Base-by-base conservation (phyloP, 257 asterid genomes). In the Prunella vulgaris region DNA sequence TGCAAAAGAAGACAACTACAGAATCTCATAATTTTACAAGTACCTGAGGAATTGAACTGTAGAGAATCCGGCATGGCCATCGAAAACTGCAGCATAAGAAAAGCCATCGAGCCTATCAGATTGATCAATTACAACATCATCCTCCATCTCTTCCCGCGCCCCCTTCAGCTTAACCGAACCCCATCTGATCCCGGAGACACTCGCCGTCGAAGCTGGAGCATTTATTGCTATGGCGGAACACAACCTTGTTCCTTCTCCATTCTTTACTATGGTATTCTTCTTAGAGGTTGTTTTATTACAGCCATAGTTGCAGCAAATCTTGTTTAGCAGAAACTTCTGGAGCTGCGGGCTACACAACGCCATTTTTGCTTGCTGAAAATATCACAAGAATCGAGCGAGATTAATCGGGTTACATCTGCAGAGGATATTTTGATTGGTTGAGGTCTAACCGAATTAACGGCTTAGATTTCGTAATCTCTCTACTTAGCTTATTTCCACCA, bases 91-190 rank as follows among this genome's bases (percentile, higher is more conserved):
- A 25, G 98, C 97, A 68, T 54, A 93, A 75, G 87, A 79, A 67
- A 90, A 90, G 1, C 97, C 94, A 49, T 71, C 80, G 37, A 84
- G 86, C 66, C 77, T 88, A 70, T 88, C 90, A 0, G 92, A 78
- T 68, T 81, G 87, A 64, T 90, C 17, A 70, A 90, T 75, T 17
- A 87, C 80, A 63, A 77, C 80, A 69, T 90, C 98, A 69, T 93
- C 98, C 84, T 93, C 98, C 97, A 93, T 93, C 82, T 93, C 98
- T 40, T 88, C 95, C n/a, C 97, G 95, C 17, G 86, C 85, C 7
- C 98, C 97, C 71, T 90, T 87, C 56, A 87, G 70, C 74, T 82
- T 79, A 22, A 85, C 77, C 38, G 92, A 87, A 0, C 96, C 98
- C 95, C 93, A 93, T 79, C 88, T 71, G 71, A 93, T 83, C 15